Conservation (phyloP, 2,329 filamentous ascomycete genomes). For the Penicillium sp. region DNA sequence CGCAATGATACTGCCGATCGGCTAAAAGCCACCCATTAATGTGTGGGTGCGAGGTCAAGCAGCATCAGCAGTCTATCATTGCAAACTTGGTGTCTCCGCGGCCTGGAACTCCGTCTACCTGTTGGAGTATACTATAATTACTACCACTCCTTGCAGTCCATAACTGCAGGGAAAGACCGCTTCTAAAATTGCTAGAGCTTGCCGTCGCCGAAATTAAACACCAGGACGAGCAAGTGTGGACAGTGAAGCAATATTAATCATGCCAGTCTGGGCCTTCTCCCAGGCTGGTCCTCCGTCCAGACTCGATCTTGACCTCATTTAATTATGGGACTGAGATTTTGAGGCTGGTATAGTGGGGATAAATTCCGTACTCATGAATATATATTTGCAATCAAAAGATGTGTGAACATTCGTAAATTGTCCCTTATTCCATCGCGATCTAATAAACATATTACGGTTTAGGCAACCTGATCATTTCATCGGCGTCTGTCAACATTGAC, state of each 20-base stretch:
- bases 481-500: slow-evolving; percentile 29
- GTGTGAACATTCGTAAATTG: neutral
- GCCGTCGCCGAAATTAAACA: slow-evolving; percentile 48
- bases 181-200: slow-evolving; percentile 58
- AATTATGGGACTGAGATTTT: slow-evolving; percentile 46
- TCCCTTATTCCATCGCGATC: neutral
- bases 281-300: slow-evolving; percentile 36
- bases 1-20: neutral
- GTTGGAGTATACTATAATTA: neutral
- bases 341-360: slow-evolving; percentile 42
- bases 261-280: slow-evolving; percentile 24
- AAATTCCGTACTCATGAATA: slow-evolving; percentile 30
- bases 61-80: neutral
- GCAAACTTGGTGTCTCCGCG: neutral
- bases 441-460: neutral
- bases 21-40: slow-evolving; percentile 15
- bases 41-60: slow-evolving; percentile 9
- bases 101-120: neutral
- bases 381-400: neutral
- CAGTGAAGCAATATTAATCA: slow-evolving; percentile 55
- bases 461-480: slow-evolving; percentile 26
- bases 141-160: neutral
- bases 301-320: slow-evolving; percentile 46
- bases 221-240: slow-evolving; percentile 57
- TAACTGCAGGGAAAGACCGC: slow-evolving; percentile 25